Conservation (phyloP, 495 filamentous ascomycete species). For the Pseudotulostoma volvatum region DNA sequence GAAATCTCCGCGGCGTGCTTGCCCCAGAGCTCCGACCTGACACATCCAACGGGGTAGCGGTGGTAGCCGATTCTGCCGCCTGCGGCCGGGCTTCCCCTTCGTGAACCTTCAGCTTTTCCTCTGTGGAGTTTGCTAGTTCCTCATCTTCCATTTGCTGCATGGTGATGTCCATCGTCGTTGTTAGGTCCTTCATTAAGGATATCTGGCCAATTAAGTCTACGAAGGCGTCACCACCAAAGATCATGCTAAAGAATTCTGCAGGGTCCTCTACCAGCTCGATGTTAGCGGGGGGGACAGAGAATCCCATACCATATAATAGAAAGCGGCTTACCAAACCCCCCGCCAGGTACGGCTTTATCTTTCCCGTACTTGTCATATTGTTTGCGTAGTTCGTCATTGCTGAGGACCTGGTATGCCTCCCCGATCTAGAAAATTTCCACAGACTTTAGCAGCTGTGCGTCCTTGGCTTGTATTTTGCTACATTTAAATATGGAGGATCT, state of each 20-base stretch:
- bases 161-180: conserved; percentile 80
- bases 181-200: conserved; percentile 80
- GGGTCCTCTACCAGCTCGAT: conserved; percentile 50
- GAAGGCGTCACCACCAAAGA: conserved; percentile 95
- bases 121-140: conserved; percentile 35
- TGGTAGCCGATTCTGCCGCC: conserved; percentile 9
- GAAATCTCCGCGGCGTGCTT: conserved; percentile 48
- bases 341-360: conserved; percentile 68
- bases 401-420: conserved; percentile 95
- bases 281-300: too few species aligned
- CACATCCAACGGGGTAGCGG: conserved; percentile 13
- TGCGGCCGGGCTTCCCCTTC: conserved; percentile 20
- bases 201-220: conserved; percentile 83
- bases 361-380: conserved; percentile 96
- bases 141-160: conserved; percentile 52
- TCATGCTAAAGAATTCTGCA: conserved; percentile 94
- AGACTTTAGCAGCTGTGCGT: too few species aligned
- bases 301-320: neutral
- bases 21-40: conserved; percentile 36
- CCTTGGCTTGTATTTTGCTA: too few species aligned
- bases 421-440: conserved; percentile 51
- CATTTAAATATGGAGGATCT: too few species aligned
- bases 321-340: conserved; percentile 60
- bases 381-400: conserved; percentile 65
- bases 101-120: conserved; percentile 33